Percentiles rank a stretch among this genome's conserved stretches.
phyloP scores from a whole-genome alignment of 2,329 filamentous ascomycete genomes.

The Calonectria hongkongensis region DNA sequence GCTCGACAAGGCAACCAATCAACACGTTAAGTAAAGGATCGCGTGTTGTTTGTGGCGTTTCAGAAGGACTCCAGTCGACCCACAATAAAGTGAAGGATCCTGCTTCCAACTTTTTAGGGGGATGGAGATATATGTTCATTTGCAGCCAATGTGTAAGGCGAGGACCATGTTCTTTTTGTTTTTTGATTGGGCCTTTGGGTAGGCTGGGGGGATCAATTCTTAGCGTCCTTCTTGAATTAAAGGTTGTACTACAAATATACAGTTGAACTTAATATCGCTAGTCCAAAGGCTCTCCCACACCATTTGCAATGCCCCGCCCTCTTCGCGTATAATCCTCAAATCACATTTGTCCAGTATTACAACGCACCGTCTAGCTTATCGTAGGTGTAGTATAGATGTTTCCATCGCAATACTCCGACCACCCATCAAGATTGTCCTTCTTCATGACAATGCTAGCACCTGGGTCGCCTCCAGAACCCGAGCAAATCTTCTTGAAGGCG shows the following conservation, averaged over 20 bases:
- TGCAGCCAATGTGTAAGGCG: no score
- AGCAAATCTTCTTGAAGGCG: neutral
- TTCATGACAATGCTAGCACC: neutral
- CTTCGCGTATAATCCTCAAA: neutral
- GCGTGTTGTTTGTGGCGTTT: no score
- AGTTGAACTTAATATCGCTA: neutral
- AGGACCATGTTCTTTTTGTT: no score
- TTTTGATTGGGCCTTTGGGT: no score
- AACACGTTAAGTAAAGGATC: no score
- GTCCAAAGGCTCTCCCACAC: neutral
- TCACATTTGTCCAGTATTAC: neutral
- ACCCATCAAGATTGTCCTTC: neutral
- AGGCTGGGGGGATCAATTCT: no score
- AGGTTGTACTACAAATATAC: neutral
- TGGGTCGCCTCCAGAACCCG: neutral
- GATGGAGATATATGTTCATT: no score
- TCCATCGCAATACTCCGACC: constrained; percentile 8
- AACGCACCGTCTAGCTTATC: neutral
- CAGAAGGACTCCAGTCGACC: no score
- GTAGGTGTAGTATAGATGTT: constrained; percentile 1
- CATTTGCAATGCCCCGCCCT: neutral
- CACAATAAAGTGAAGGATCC: no score
- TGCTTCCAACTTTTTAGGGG: no score
- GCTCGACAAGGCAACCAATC: no score
- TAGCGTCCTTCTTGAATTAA: neutral